A percentile compares a stretch with the other conserved stretches of the same genome.
These are phyloP conservation scores for Xylaria sp. DNA, from an alignment of 2,329 filamentous ascomycete genomes.

Conservation along the genomic window DNA sequence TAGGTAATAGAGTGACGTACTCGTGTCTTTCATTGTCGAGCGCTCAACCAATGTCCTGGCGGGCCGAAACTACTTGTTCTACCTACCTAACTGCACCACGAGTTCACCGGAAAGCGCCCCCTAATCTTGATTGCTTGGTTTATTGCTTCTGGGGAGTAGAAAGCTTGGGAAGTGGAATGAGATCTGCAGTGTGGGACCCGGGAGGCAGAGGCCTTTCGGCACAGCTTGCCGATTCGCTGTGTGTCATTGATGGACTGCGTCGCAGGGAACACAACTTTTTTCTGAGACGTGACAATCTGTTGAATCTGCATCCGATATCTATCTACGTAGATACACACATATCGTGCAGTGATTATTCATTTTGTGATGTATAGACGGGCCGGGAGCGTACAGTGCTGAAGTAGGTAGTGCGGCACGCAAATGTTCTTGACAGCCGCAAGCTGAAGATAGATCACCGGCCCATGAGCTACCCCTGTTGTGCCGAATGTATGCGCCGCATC, in stretches of 20 bases:
- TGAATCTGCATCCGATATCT: background rate
- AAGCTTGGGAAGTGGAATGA: constrained; percentile 1
- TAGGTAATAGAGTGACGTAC: constrained; percentile 23
- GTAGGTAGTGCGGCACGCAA: background rate
- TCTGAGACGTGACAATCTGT: constrained; percentile 2
- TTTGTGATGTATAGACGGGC: too few species aligned
- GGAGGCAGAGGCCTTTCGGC: constrained; percentile 6
- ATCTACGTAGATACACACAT: background rate
- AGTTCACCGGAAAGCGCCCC: constrained; percentile 16
- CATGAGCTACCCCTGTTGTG: background rate
- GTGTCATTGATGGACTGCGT: background rate
- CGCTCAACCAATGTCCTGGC: constrained; percentile 7
- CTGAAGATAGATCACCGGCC: constrained; percentile 4
- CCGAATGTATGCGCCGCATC: constrained; percentile 5
- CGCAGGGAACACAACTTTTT: background rate
- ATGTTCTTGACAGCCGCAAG: background rate
- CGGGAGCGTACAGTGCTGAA: background rate
- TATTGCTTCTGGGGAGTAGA: background rate
- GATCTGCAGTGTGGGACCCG: constrained; percentile 13
- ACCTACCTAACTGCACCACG: background rate
- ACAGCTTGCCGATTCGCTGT: constrained; percentile 21
- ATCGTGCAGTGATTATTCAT: background rate
- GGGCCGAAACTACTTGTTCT: constrained; percentile 2
- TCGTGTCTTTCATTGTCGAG: constrained; percentile 5
- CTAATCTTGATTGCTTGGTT: constrained; percentile 10